Conservation (phyloP, 306 rosid genomes). For the Dryas octopetala region DNA sequence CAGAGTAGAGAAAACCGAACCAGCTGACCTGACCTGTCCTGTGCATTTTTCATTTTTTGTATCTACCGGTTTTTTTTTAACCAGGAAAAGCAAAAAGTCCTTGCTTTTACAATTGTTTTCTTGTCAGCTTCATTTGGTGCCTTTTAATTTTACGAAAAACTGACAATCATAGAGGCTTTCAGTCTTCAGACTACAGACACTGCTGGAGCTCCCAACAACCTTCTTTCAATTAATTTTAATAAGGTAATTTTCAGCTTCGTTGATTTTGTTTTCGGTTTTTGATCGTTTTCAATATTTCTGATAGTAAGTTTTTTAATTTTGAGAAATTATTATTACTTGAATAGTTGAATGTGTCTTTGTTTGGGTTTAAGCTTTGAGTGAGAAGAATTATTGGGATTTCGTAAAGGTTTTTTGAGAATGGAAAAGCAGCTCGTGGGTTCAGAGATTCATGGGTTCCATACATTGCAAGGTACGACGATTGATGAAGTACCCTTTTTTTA, state of each 20-base stretch:
- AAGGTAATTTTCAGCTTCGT: not conserved
- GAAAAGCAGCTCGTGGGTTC: conserved; percentile 59
- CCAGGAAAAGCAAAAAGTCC: not conserved
- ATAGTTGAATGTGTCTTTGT: not conserved
- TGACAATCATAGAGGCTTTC: not conserved
- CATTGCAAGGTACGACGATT: conserved; percentile 60
- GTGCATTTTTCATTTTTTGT: not conserved
- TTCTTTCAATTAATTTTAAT: not conserved
- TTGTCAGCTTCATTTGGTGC: not conserved
- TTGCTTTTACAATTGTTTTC: not conserved
- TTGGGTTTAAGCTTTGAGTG: conserved; percentile 23
- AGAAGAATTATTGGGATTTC: conserved; percentile 20
- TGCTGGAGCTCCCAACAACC: not conserved
- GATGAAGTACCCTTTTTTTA: not conserved
- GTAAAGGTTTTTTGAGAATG: conserved; percentile 39
- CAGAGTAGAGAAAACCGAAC: not conserved
- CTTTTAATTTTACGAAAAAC: not conserved
- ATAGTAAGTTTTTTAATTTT: not conserved
- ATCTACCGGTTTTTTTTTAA: not conserved
- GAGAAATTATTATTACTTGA: not conserved
- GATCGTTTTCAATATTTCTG: not conserved
- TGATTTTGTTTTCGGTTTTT: not conserved
- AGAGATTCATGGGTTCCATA: conserved; percentile 91
- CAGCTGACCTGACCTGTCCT: not conserved
- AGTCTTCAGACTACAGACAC: not conserved